phyloP scores from a whole-genome alignment of 108 stramenopile species.

The Nitzschia sp. region DNA sequence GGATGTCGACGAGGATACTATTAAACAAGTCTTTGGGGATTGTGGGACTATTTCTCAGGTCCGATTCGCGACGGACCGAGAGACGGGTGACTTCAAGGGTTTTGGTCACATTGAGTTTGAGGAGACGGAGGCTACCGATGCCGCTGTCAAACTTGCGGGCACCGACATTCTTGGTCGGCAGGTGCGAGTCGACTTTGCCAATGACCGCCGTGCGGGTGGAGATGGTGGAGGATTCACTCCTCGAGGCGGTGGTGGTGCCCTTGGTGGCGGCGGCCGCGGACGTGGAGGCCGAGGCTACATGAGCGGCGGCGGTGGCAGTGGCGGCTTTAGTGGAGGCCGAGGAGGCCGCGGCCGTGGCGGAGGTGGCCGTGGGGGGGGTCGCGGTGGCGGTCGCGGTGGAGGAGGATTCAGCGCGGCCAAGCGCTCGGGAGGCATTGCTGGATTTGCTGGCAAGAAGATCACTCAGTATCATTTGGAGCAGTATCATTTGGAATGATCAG shows the following conservation, averaged over 20 bases:
- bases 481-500: too few relatives aligned
- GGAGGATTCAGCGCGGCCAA: constrained; percentile 50
- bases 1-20: constrained; percentile 92
- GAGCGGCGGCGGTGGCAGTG: constrained; percentile 68
- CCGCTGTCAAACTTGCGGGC: constrained; percentile 89
- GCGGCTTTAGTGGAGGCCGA: constrained; percentile 71
- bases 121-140: constrained; percentile 84
- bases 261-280: constrained; percentile 66
- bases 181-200: constrained; percentile 91
- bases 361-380: constrained; percentile 69
- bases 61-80: constrained; percentile 94
- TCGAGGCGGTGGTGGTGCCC: constrained; percentile 62
- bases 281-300: constrained; percentile 69
- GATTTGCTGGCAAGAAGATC: constrained; percentile 88
- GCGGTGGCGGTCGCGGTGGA: constrained; percentile 69
- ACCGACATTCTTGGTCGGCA: constrained; percentile 84
- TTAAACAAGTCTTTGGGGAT: constrained; percentile 82
- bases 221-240: constrained; percentile 17
- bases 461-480: too few relatives aligned
- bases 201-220: constrained; percentile 43
- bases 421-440: constrained; percentile 76
- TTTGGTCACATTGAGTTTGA: constrained; percentile 95
- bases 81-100: constrained; percentile 97
- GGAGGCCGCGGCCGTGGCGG: constrained; percentile 71
- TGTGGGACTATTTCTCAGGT: constrained; percentile 90